Conservation (phyloP, 2,329 filamentous ascomycete species). For the Colletotrichum sublineola region DNA sequence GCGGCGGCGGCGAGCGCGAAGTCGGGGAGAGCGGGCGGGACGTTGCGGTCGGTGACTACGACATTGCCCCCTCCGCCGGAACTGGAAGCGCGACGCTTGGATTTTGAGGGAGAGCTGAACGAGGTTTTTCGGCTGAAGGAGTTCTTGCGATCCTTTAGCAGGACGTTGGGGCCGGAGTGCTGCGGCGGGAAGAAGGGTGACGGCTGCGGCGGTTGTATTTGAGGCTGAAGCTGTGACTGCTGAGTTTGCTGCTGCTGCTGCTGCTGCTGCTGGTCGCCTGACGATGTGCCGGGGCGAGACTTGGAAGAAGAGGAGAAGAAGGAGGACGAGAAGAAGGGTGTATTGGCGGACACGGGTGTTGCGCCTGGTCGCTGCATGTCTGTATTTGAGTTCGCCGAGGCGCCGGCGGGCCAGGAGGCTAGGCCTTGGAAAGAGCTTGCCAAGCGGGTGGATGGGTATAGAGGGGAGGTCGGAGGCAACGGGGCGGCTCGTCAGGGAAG, state of each 20-base stretch:
- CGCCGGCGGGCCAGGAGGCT: conserved; percentile 16
- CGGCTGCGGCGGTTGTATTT: conserved; percentile 36
- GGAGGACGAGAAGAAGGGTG: conserved; percentile 54
- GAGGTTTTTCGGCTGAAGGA: conserved; percentile 69
- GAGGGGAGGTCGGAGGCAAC: conserved; percentile 2
- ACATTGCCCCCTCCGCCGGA: conserved; percentile 56
- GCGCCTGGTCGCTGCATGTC: conserved; percentile 44
- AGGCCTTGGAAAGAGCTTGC: conserved; percentile 6
- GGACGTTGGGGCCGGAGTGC: conserved; percentile 48
- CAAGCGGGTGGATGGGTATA: conserved; percentile 1
- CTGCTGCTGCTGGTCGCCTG: conserved; percentile 41
- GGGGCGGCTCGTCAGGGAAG: conserved; percentile 23
- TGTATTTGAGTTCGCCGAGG: conserved; percentile 18
- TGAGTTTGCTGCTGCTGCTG: conserved; percentile 33
- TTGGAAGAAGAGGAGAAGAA: conserved; percentile 52
- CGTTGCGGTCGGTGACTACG: conserved; percentile 60
- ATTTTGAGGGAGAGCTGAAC: conserved; percentile 56
- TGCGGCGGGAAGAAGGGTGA: conserved; percentile 41
- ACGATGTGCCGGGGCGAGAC: conserved; percentile 44
- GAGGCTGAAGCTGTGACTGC: conserved; percentile 39
- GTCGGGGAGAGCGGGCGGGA: conserved; percentile 67
- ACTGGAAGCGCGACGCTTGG: conserved; percentile 57
- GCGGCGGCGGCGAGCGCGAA: conserved; percentile 65
- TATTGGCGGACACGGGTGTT: conserved; percentile 44
- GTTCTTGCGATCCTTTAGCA: conserved; percentile 63